These are phyloP conservation scores for Podila clonocystis DNA, from an alignment of 192 early-diverging fungal species.

Conservation along the genomic window DNA sequence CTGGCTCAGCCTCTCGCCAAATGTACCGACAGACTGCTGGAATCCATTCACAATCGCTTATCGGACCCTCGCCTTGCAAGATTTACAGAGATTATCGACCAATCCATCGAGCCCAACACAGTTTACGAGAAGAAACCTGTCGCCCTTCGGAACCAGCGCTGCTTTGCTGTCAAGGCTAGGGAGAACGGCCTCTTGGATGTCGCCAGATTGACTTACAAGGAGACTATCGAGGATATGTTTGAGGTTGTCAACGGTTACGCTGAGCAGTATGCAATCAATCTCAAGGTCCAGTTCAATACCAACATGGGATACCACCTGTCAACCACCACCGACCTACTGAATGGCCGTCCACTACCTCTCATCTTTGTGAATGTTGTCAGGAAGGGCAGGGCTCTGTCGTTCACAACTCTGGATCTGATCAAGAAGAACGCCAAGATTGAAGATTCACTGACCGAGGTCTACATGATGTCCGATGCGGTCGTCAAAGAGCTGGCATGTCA, in stretches of 20 bases:
- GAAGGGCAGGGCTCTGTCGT: slow-evolving; percentile 69
- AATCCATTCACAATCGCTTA: slow-evolving; percentile 53
- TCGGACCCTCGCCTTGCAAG: slow-evolving; percentile 47
- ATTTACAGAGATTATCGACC: slow-evolving; percentile 63
- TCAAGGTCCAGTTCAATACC: slow-evolving; percentile 75
- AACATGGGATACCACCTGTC: slow-evolving; percentile 72
- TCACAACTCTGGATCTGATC: slow-evolving; percentile 83
- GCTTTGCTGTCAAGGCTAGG: slow-evolving; percentile 87
- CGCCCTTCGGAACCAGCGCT: slow-evolving; percentile 83
- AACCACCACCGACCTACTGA: slow-evolving; percentile 51
- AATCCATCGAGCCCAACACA: slow-evolving; percentile 77
- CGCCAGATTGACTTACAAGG: slow-evolving; percentile 82
- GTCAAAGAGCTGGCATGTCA: slow-evolving; percentile 56
- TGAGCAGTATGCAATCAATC: slow-evolving; percentile 64
- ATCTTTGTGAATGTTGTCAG: slow-evolving; percentile 79
- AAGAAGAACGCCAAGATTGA: slow-evolving; percentile 85
- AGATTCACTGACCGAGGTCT: slow-evolving; percentile 86
- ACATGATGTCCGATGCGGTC: slow-evolving; percentile 81
- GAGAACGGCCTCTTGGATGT: slow-evolving; percentile 90
- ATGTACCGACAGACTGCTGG: slow-evolving; percentile 55
- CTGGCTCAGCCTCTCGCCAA: slow-evolving; percentile 50
- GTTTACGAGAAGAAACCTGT: slow-evolving; percentile 76
- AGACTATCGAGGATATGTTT: slow-evolving; percentile 77
- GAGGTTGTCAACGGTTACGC: slow-evolving; percentile 63
- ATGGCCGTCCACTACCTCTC: slow-evolving; percentile 57